Evolutionary conservation across 2,329 filamentous ascomycete species (phyloP), one percentile per base, ranked within the genome.

Genomic region (Talaromyces sp.): DNA sequence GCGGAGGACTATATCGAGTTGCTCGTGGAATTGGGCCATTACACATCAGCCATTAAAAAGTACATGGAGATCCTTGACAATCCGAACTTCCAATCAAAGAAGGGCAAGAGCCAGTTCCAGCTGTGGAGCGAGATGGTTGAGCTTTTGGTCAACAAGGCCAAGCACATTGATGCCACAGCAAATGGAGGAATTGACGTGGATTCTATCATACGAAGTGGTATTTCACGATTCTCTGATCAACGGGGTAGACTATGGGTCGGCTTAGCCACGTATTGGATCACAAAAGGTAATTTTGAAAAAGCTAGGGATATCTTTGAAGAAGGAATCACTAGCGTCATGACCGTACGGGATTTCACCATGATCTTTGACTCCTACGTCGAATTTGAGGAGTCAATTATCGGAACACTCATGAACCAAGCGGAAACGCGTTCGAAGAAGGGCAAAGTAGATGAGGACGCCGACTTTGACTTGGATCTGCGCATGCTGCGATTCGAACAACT

Each of bases 111-210:
- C 0, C 91, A 93, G 66, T 99, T 96, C 74, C 92, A 99, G 76
- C 83, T 99, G 56, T 99, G 95, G 95, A 95, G 87, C 66, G 95
- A 99, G 75, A 96, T 99, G 91, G 88, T 98, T 39, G 95, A 99
- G 71, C 76, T 98, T 67, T 82, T 99, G 52, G 96, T 99, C 48
- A 90, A 90, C 64, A 92, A 96, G 74, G 95, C 95, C 3, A 89
- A 88, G 69, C 86, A 96, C 46, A 87, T 99, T 56, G 86, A 95
- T 70, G 90, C 91, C 5, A 88, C 88, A 14, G 85, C 91, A 66
- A 90, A 93, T 69, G 86, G 86, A 16, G 92, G 91, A 35, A 92
- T 98, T 69, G 88, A 96, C 70, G 92, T 96, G 21, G 93, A 98
- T 72, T 86, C 87, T 65, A 97, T 99, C 71, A 90, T 99, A 67